Conservation (phyloP, 352 stramenopile species). For the Globisporangium recalcitrans region DNA sequence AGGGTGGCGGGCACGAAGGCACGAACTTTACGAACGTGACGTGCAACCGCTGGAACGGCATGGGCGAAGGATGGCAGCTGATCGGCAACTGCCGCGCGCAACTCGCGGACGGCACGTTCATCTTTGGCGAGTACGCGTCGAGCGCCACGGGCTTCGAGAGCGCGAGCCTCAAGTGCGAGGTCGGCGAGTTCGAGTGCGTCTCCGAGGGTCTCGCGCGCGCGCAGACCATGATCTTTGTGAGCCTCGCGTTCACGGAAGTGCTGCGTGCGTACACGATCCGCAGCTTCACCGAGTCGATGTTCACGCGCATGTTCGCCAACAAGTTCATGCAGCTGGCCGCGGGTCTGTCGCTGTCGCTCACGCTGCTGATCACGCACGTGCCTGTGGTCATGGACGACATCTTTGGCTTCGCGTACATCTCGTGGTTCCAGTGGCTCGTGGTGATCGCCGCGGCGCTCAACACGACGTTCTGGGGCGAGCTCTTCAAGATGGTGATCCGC, state of each 20-base stretch:
- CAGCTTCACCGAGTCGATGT: constrained; percentile 63
- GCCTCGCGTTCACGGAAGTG: constrained; percentile 65
- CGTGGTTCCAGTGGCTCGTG: constrained; percentile 39
- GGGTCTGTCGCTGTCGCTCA: constrained; percentile 41
- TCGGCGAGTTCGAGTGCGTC: constrained; percentile 55
- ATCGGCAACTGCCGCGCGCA: constrained; percentile 52
- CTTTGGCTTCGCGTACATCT: constrained; percentile 48
- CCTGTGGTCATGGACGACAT: constrained; percentile 41
- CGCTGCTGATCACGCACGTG: constrained; percentile 36
- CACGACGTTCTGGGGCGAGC: constrained; percentile 33
- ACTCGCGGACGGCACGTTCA: constrained; percentile 35
- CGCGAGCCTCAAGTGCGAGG: constrained; percentile 41
- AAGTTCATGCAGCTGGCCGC: constrained; percentile 57
- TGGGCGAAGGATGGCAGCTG: constrained; percentile 39
- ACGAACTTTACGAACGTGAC: constrained; percentile 55
- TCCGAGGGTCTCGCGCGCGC: constrained; percentile 48
- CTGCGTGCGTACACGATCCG: constrained; percentile 74
- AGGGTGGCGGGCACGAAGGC: constrained; percentile 32
- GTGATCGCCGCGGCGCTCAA: constrained; percentile 25
- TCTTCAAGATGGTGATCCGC: constrained; percentile 34
- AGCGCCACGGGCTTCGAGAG: constrained; percentile 30
- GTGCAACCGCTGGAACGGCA: constrained; percentile 47
- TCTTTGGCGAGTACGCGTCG: constrained; percentile 42
- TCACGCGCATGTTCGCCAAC: constrained; percentile 58
- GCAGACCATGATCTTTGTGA: constrained; percentile 75